Base-by-base conservation (phyloP, 768 basidiomycete genomes). In the Auriscalpium vulgare region DNA sequence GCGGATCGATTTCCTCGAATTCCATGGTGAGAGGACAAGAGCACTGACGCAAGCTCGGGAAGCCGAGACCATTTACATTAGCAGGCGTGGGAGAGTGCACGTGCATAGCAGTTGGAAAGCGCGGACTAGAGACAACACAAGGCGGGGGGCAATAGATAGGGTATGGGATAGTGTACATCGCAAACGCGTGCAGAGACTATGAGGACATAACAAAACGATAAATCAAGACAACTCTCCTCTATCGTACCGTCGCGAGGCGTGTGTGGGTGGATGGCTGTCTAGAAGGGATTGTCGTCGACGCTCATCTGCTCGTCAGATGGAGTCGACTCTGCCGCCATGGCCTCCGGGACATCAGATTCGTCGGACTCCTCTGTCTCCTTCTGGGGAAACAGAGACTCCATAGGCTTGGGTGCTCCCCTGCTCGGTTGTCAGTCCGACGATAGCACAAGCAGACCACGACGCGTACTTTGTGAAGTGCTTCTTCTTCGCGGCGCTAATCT, bases 401-500 rank as follows among this genome's bases (percentile, higher is more conserved):
- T 77, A 37, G 86, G 83, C 66, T 84, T 85, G 8, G 59, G 36
- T 9, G 77, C 69, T 11, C 79, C 80, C 68, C 86, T 88, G 63
- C 35, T 45, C 36, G 10, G 17, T 5, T 6, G 38, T 21, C 37
- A 23, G 37, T 40, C 11, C 51, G 21, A 34, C 13, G 9, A 23
- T 45, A 23, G 49, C 17, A 17, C 58, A 53, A n/a, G 50, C 50
- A 50, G 23, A 19, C 46, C 43, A 54, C 55, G 38, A 19, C 23
- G 37, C 75, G 38, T 61, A 95, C 95, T 92, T 97, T 56, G 70
- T 75, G 68, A 97, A 98, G 65, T 91, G 92, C 72, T 92, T 91
- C 79, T 95, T 94, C 79, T 84, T 95, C 3, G 88, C 87, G 16
- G 88, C 89, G 50, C 78, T 87, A 52, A 98, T 79, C 71, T 97